Percentiles rank a stretch among this genome's conserved stretches.
Evolutionary conservation across 2,329 filamentous ascomycete genomes (phyloP).

Genomic region (Talaromyces sp.): DNA sequence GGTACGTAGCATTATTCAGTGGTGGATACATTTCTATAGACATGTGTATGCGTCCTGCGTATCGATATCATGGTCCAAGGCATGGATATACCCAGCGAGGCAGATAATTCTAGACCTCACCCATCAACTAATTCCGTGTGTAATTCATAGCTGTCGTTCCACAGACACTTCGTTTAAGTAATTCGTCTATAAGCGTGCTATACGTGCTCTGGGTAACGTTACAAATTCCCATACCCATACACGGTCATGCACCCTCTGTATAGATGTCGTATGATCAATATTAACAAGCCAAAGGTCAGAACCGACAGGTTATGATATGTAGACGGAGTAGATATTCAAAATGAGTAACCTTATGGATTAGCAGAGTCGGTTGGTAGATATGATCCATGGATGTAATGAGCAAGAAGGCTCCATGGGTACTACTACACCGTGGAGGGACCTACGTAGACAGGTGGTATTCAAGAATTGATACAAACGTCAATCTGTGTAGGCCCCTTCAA

Average conservation of each 20-base stretch:
- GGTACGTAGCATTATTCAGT: too few species aligned
- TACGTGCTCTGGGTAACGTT: not conserved
- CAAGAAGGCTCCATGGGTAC: not conserved
- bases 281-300: too few species aligned
- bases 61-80: too few species aligned
- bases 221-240: not conserved
- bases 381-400: not conserved
- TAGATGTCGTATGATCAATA: not conserved
- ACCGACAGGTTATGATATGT: too few species aligned
- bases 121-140: not conserved
- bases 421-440: not conserved
- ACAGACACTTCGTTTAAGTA: not conserved
- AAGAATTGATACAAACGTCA: not conserved
- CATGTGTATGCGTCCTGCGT: too few species aligned
- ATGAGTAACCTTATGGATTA: not conserved
- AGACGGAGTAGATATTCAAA: not conserved
- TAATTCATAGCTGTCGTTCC: not conserved
- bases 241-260: not conserved
- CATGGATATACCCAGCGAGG: too few species aligned
- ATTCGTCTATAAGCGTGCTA: not conserved
- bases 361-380: not conserved
- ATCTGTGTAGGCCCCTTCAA: not conserved
- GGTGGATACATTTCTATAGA: not conserved
- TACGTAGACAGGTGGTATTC: not conserved
- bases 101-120: not conserved